Percentiles rank a stretch among this genome's conserved stretches.
phyloP scores from a whole-genome alignment of 169 alveolate genomes.

The Plasmodium ovale region DNA sequence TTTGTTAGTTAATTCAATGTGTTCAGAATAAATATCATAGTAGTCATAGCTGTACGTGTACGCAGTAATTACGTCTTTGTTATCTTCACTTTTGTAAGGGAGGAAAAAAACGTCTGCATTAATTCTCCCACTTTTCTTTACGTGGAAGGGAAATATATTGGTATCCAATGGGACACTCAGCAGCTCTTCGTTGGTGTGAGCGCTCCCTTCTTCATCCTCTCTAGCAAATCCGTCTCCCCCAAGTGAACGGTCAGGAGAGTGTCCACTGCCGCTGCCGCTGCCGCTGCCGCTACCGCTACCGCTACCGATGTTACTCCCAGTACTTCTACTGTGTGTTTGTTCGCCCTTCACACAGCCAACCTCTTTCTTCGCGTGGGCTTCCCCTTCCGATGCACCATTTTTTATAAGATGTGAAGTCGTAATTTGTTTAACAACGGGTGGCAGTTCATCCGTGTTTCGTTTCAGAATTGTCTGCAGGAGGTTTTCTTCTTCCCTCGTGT shows the following conservation, averaged over 20 bases:
- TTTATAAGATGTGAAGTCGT: slow-evolving; percentile 2
- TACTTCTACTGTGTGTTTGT: no score
- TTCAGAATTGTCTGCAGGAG: slow-evolving; percentile 27
- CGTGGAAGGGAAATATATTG: slow-evolving; percentile 48
- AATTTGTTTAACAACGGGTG: slow-evolving; percentile 24
- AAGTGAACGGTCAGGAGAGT: no score
- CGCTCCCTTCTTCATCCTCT: background rate
- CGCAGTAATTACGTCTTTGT: slow-evolving; percentile 36
- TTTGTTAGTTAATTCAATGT: slow-evolving; percentile 35
- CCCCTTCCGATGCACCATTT: background rate
- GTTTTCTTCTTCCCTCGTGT: slow-evolving; percentile 68
- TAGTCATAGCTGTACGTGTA: slow-evolving; percentile 58
- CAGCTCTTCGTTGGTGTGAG: background rate
- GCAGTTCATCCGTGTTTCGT: slow-evolving; percentile 15
- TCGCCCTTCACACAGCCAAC: no score
- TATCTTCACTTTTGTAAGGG: slow-evolving; percentile 54
- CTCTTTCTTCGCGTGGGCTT: background rate
- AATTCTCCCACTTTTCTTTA: slow-evolving; percentile 46
- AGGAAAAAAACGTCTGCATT: slow-evolving; percentile 60
- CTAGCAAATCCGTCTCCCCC: background rate
- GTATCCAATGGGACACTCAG: slow-evolving; percentile 10
- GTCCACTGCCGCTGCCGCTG: no score
- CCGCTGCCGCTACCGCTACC: no score
- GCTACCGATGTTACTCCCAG: no score
- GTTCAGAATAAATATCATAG: slow-evolving; percentile 40